A percentile compares a stretch with the other conserved stretches of the same genome.
These are phyloP conservation scores for Fusarium sp. DNA, from an alignment of 2,329 filamentous ascomycete species.

Conservation along the genomic window DNA sequence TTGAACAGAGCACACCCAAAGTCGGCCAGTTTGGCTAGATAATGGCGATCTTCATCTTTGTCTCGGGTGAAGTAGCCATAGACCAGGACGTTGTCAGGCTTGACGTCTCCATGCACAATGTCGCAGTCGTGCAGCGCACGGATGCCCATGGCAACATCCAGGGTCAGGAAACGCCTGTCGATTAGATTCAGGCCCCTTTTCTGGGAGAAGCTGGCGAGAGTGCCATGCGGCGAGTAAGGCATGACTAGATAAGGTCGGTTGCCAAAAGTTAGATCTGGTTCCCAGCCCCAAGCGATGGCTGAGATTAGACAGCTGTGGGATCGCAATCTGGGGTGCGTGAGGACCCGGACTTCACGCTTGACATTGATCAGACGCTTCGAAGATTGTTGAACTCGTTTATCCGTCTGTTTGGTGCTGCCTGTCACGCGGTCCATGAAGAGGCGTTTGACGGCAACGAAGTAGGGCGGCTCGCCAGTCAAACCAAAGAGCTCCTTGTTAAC, in stretches of 20 bases:
- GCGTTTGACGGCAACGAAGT: conserved; percentile 5
- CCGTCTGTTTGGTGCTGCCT: not conserved
- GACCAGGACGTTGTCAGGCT: conserved; percentile 12
- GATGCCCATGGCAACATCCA: conserved; percentile 19
- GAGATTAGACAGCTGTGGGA: not conserved
- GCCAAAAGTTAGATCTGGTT: not conserved
- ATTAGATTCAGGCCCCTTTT: conserved; percentile 1
- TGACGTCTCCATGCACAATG: conserved; percentile 19
- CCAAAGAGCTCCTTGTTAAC: conserved; percentile 10
- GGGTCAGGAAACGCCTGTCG: conserved; percentile 4
- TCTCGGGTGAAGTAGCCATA: not conserved
- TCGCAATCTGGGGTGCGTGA: conserved; percentile 2
- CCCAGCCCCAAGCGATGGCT: conserved; percentile 11
- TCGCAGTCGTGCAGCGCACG: conserved; percentile 15
- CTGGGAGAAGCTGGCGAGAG: not conserved
- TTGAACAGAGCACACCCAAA: conserved; percentile 11
- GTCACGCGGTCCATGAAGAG: not conserved
- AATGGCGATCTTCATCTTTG: conserved; percentile 7
- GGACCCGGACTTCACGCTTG: conserved; percentile 8
- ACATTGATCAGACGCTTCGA: not conserved
- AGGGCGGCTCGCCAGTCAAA: not conserved
- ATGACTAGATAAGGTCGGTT: conserved; percentile 2
- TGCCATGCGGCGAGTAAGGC: conserved; percentile 1
- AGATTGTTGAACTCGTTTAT: not conserved
- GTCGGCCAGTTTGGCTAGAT: conserved; percentile 13